Conservation (phyloP, 1,139 yeast species). For the Hansenula sp. region DNA sequence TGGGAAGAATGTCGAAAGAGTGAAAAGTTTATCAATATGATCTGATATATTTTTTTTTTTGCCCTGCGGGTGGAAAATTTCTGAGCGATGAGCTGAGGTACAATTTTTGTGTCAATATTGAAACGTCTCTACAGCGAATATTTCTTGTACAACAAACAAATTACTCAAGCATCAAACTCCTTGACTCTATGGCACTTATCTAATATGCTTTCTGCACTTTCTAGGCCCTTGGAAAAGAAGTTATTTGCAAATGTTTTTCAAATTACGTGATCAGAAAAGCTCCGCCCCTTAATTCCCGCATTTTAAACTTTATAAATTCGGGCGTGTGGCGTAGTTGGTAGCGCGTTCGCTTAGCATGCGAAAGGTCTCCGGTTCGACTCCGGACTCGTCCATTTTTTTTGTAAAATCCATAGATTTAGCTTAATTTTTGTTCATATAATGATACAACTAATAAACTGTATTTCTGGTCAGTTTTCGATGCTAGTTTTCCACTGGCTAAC, state of each 20-base stretch:
- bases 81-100: too few relatives aligned
- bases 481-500: too few relatives aligned
- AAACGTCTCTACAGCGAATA: not conserved
- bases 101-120: not conserved
- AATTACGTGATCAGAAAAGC: too few relatives aligned
- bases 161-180: too few relatives aligned
- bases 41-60: not conserved
- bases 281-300: too few relatives aligned
- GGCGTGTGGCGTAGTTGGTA: slow-evolving; percentile 95
- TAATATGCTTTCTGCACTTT: too few relatives aligned
- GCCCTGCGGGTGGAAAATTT: not conserved
- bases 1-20: not conserved
- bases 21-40: not conserved
- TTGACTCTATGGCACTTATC: too few relatives aligned
- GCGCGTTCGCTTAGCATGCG: slow-evolving; percentile 92
- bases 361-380: slow-evolving; percentile 90
- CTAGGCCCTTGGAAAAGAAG: too few relatives aligned
- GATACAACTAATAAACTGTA: not conserved
- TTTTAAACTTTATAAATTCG: slow-evolving; percentile 21
- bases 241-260: too few relatives aligned
- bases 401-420: too few relatives aligned
- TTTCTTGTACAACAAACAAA: too few relatives aligned
- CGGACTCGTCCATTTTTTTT: slow-evolving; percentile 70
- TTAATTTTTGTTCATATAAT: too few relatives aligned
- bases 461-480: not conserved